These are phyloP conservation scores for Dalechampia spathulata DNA, from an alignment of 441 rosid genomes.

Conservation along the genomic window DNA sequence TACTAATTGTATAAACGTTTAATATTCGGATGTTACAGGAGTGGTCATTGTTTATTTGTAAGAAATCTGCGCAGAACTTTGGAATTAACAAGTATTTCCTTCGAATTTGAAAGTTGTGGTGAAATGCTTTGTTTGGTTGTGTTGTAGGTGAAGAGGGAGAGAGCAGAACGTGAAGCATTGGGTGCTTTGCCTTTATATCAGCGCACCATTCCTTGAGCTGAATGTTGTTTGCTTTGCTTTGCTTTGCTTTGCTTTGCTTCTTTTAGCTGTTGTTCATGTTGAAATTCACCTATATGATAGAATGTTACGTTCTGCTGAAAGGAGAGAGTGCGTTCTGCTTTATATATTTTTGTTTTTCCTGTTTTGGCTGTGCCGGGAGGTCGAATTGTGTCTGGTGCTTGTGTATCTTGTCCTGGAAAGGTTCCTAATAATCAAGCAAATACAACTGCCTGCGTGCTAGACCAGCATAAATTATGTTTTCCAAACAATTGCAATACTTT, in stretches of 20 bases:
- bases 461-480: too few relatives aligned
- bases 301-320: constrained; percentile 5
- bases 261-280: constrained; percentile 8
- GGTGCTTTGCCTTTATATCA: constrained; percentile 89
- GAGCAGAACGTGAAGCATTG: constrained; percentile 73
- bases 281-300: background rate
- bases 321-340: too few relatives aligned
- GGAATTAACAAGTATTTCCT: too few relatives aligned
- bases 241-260: constrained; percentile 9
- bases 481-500: too few relatives aligned
- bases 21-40: too few relatives aligned
- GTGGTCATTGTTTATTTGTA: too few relatives aligned
- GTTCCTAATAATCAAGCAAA: constrained; percentile 18
- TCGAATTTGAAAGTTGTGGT: background rate
- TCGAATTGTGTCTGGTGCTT: constrained; percentile 2
- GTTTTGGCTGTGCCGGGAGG: constrained; percentile 6
- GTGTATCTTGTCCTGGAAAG: constrained; percentile 9
- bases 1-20: too few relatives aligned
- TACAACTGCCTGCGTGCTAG: too few relatives aligned
- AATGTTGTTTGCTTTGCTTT: too few relatives aligned
- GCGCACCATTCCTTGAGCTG: constrained; percentile 68
- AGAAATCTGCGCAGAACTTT: too few relatives aligned
- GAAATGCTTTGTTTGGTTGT: background rate
- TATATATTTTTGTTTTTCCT: constrained; percentile 9
- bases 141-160: constrained; percentile 76